Evolutionary conservation across 305 asterid species (phyloP), one percentile per base, ranked within the genome.

Genomic region (Solanum aculeatissimum): DNA sequence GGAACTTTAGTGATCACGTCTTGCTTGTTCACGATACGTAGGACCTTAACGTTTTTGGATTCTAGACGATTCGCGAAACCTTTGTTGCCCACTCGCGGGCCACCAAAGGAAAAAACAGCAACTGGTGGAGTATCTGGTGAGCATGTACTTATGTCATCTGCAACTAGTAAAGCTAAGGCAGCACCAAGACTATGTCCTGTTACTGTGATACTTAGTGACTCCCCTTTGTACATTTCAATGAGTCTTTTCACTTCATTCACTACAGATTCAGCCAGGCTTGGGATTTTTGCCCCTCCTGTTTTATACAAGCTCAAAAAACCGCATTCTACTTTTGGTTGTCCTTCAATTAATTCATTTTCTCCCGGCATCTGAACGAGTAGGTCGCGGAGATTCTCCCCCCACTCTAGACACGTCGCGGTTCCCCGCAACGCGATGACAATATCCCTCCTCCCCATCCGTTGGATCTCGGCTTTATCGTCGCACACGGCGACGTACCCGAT

Each of bases 151-250:
- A 96, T 83, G n/a, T 92, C 97, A 45, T 95, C 91, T 0, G 89
- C 99, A 0, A 95, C 98, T 3, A 96, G 80, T 7, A 96, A 79
- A 18, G 99, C 95, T 2, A 95, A 85, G 27, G 99, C 99, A 0
- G 99, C 99, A 2, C 99, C 99, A 0, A 96, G 93, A 83, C 99
- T 96, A 77, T 96, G 99, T 0, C 99, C 99, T 0, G 99, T 91
- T 78, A 96, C 91, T 0, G 98, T 96, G 77, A 96, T 93, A 91
- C 98, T 93, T 7, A 96, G 66, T 7, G 91, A 21, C 85, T 95
- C 99, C 0, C 97, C 99, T 90, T 93, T 90, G 88, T 96, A 96
- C 72, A 93, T 90, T 25, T 93, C 95, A 16, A 77, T 78, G 9
- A 96, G 84, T 85, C 95, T 89, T 62, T 85, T 87, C 1, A 95